A percentile compares a stretch with the other conserved stretches of the same genome.
phyloP scores from a whole-genome alignment of 305 asterid species.

The Rubia peregrina region DNA sequence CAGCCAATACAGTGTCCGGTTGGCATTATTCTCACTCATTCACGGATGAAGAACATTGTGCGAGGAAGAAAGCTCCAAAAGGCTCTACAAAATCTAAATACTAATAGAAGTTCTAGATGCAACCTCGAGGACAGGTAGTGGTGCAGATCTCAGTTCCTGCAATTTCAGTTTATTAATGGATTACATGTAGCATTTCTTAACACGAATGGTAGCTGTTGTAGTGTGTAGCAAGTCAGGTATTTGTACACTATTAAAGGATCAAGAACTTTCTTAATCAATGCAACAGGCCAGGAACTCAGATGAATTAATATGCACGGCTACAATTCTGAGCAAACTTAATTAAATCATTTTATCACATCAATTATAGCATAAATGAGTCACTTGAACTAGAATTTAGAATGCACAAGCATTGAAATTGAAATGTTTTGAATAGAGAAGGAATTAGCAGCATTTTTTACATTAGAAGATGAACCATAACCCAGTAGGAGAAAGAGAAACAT shows the following conservation, averaged over 20 bases:
- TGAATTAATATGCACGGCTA: neutral
- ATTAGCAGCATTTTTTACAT: neutral
- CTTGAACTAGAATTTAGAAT: neutral
- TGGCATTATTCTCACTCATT: neutral
- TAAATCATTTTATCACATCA: no score
- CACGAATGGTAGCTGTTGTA: neutral
- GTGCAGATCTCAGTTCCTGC: neutral
- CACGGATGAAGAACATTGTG: neutral
- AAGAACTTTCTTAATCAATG: neutral
- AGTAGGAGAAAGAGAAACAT: conserved; percentile 1
- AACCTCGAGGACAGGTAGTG: neutral
- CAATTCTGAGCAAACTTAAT: neutral
- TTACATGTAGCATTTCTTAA: neutral
- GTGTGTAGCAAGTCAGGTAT: neutral
- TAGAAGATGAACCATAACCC: neutral
- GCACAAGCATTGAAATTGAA: neutral
- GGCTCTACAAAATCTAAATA: neutral
- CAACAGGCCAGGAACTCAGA: neutral
- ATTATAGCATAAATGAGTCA: no score
- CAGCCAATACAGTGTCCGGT: neutral
- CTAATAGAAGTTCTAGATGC: neutral
- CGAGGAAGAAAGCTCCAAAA: neutral
- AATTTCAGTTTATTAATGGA: neutral
- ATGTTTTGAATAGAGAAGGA: neutral
- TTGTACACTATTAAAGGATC: neutral